phyloP scores from a whole-genome alignment of 371 early-diverging fungal species.

The Zancudomyces culisetae region DNA sequence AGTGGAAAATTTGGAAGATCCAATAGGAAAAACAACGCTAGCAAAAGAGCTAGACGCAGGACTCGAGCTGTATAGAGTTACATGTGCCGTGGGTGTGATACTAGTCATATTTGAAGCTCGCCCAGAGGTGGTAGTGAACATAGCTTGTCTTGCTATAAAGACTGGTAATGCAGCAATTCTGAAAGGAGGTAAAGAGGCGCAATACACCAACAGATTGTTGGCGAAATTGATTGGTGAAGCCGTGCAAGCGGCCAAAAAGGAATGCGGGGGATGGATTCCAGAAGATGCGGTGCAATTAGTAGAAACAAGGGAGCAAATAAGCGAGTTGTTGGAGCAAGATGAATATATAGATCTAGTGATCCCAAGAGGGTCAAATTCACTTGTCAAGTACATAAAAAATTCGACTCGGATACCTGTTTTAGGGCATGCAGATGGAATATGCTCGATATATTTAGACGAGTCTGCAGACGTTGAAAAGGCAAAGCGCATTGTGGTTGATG shows the following conservation, averaged over 20 bases:
- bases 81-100: constrained; percentile 83
- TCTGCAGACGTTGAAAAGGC: constrained; percentile 57
- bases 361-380: constrained; percentile 76
- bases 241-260: constrained; percentile 7
- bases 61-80: constrained; percentile 70
- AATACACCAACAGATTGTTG: constrained; percentile 55
- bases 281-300: constrained; percentile 71
- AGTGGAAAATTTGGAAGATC: constrained; percentile 66
- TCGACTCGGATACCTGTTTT: constrained; percentile 92
- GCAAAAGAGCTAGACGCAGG: constrained; percentile 63
- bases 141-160: constrained; percentile 84
- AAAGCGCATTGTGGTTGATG: constrained; percentile 58
- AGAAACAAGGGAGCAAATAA: constrained; percentile 70
- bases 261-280: constrained; percentile 25
- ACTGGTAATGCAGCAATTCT: constrained; percentile 91
- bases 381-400: constrained; percentile 77
- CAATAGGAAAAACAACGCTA: constrained; percentile 59
- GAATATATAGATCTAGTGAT: constrained; percentile 86
- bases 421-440: constrained; percentile 94
- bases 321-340: constrained; percentile 63
- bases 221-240: constrained; percentile 40
- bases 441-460: constrained; percentile 74
- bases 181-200: constrained; percentile 81
- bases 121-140: constrained; percentile 96
- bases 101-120: constrained; percentile 94